Evolutionary conservation across 1,139 yeast genomes (phyloP), one percentile per base, ranked within the genome.

Genomic region (Yamadazyma triangularis): DNA sequence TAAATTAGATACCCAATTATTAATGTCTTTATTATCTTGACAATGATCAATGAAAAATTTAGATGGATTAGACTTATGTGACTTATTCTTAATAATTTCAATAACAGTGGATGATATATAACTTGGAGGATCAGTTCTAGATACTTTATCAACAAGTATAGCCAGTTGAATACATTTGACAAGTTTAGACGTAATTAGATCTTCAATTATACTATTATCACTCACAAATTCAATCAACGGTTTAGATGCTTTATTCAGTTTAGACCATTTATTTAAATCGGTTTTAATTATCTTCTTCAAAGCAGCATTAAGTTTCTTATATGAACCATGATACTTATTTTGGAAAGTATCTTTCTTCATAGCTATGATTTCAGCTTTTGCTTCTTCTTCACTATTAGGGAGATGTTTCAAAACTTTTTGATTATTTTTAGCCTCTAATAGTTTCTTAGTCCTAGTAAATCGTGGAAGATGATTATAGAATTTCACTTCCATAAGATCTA

Each of bases 1-100:
- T 12, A 82, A 39, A 34, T 67, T 70, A 4, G 87, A 79, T 13
- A 77, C 61, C 39, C 72, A 48, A 41, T 67, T 62, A 51, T 74
- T 62, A 35, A 69, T 38, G 21, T 47, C 58, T 41, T 60, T 52
- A 29, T 65, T 51, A 49, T 61, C 54, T 28, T 73, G 71, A 44
- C 73, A 67, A 42, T 60, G 50, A 6, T 40, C 44, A 24, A 70
- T 73, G 50, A 73, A 74, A 51, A 77, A 75, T 19, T 57, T 50
- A 24, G 71, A 60, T 0, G 83, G 79, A 41, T 75, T 68, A 15
- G 48, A 34, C 2, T 45, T 31, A 29, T 51, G 36, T 6, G 51
- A 18, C 38, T 64, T 64, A 40, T 65, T 59, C 2, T 32, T 33
- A 10, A 64, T 36, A 6, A 52, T 51, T 1, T 24, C 33, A 15